Conservation (phyloP, 2,329 filamentous ascomycete genomes). For the Aspergillus japonicus region DNA sequence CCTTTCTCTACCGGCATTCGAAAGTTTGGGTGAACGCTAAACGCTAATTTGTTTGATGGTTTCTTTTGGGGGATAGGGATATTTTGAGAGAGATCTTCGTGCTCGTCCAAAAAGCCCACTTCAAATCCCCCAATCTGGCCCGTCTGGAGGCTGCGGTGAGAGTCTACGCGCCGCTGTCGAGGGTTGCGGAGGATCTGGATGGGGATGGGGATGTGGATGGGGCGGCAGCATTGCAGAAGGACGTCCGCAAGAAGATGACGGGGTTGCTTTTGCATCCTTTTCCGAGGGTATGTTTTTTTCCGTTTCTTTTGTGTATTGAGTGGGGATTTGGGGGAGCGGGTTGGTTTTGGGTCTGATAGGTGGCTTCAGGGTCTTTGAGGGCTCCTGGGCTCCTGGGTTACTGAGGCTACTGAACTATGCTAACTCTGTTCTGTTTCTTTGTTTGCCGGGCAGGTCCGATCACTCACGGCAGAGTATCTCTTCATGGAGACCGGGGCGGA, state of each 20-base stretch:
- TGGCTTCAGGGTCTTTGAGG: too few relatives aligned
- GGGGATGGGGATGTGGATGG: conserved; percentile 49
- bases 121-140: conserved; percentile 76
- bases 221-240: conserved; percentile 18
- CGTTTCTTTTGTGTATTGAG: not conserved
- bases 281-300: conserved; percentile 61
- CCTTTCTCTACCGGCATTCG: too few relatives aligned
- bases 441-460: conserved; percentile 32
- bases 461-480: conserved; percentile 36
- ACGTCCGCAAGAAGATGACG: conserved; percentile 65
- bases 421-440: too few relatives aligned
- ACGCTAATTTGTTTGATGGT: too few relatives aligned
- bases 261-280: conserved; percentile 78
- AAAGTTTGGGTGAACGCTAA: too few relatives aligned
- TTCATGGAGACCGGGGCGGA: conserved; percentile 35
- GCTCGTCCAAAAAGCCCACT: conserved; percentile 73
- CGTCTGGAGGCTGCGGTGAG: conserved; percentile 79
- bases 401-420: too few relatives aligned
- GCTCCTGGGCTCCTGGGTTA: too few relatives aligned
- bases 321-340: not conserved
- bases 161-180: conserved; percentile 70
- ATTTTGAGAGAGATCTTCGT: conserved; percentile 63
- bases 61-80: too few relatives aligned
- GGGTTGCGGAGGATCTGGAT: conserved; percentile 25
- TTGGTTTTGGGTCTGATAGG: too few relatives aligned